These are phyloP conservation scores for Berkeleyomyces basicola DNA, from an alignment of 2,329 filamentous ascomycete species.

Conservation along the genomic window DNA sequence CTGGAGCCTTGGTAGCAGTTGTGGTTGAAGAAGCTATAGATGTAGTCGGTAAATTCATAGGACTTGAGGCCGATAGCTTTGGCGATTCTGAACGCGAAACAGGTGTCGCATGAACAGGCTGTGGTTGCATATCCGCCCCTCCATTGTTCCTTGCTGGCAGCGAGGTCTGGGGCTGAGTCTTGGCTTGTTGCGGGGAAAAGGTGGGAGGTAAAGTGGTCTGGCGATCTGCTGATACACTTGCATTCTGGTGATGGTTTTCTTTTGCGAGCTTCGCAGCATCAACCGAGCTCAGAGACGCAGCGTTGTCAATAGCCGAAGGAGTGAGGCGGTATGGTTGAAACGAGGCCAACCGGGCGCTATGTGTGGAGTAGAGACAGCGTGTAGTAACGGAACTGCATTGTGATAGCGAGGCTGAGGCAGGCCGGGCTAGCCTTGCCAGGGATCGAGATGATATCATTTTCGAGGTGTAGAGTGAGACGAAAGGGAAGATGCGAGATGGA, in stretches of 20 bases:
- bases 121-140: not conserved
- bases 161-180: not conserved
- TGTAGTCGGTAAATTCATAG: not conserved
- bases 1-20: not conserved
- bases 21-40: not conserved
- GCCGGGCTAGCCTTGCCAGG: constrained; percentile 4
- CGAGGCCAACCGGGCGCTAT: not conserved
- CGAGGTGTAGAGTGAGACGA: not conserved
- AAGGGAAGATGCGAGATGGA: not conserved
- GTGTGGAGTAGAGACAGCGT: not conserved
- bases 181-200: not conserved
- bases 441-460: constrained; percentile 5
- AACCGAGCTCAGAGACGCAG: not conserved
- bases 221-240: not conserved
- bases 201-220: not conserved
- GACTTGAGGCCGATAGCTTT: not conserved
- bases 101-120: not conserved
- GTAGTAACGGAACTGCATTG: not conserved
- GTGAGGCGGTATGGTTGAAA: constrained; percentile 11
- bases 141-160: not conserved
- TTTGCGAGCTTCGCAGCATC: constrained; percentile 10
- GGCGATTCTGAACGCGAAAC: not conserved
- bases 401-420: not conserved
- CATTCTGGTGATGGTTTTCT: not conserved
- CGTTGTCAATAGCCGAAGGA: constrained; percentile 3